Conservation (phyloP, 805 yeast genomes). For the Barnettozyma populi region DNA sequence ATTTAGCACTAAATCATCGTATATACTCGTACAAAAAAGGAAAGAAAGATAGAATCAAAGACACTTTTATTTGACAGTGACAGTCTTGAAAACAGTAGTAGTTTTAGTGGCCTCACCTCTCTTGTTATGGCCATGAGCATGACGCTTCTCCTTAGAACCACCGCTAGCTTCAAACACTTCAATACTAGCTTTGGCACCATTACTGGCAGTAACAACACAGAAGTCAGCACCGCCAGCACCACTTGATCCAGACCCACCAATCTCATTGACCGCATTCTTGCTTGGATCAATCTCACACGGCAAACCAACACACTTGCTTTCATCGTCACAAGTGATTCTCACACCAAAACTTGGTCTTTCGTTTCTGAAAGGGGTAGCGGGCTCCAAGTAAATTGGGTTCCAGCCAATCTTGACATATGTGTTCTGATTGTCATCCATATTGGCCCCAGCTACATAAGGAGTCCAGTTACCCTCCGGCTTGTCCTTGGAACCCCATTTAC, state of each 20-base stretch:
- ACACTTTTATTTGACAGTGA: conserved; percentile 1
- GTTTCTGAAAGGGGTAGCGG: conserved; percentile 45
- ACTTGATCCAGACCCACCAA: conserved; percentile 32
- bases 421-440: conserved; percentile 61
- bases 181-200: conserved; percentile 58
- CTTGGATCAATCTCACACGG: conserved; percentile 82
- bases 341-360: conserved; percentile 64
- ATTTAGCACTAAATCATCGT: too few relatives aligned
- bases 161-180: conserved; percentile 51
- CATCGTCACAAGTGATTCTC: conserved; percentile 67
- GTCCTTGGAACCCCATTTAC: conserved; percentile 73
- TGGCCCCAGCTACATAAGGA: conserved; percentile 90
- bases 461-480: conserved; percentile 86
- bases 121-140: conserved; percentile 12
- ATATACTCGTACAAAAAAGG: too few relatives aligned
- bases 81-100: conserved; percentile 9
- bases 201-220: conserved; percentile 77
- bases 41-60: neutral
- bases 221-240: conserved; percentile 69
- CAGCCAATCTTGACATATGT: conserved; percentile 85
- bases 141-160: conserved; percentile 7
- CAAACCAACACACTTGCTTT: conserved; percentile 63
- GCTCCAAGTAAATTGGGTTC: conserved; percentile 81
- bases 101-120: conserved; percentile 7
- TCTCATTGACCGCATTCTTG: conserved; percentile 50